Evolutionary conservation across 2,329 filamentous ascomycete species (phyloP), one percentile per base, ranked within the genome.

Genomic region (Colletotrichum eleusines): DNA sequence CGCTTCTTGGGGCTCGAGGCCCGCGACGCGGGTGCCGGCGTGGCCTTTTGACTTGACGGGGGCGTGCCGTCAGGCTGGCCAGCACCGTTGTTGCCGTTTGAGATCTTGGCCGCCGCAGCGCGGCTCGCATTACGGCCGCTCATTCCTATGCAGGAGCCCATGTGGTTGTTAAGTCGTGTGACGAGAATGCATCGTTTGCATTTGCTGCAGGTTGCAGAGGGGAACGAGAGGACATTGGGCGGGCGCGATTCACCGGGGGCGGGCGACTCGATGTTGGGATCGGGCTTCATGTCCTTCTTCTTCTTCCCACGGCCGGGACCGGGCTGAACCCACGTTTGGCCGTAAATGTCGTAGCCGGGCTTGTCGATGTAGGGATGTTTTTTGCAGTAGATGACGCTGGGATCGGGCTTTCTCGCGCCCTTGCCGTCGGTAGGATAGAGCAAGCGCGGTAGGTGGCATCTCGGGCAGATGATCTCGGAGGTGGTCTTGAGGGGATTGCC

Each of bases 261-360:
- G 16, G 84, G 80, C 23, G 83, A 84, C 71, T 87, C 86, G 74
- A 82, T 78, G 55, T 84, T 81, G 60, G 82, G 81, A 74, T 84
- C 81, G 80, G 84, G 89, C 83, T 88, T 90, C 83, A 90, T 90
- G 78, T 91, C 92, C 85, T 93, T 94, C 87, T 92, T 94, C 84
- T 92, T 93, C 83, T 92, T 93, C 71, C 92, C 92, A 71, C 91
- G 87, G 18, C 90, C 90, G 28, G 90, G 90, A 0, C 88, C 88
- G 28, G 91, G 91, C 23, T 90, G 90, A 18, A 93, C 90, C 87
- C 93, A 95, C 35, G 91, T 93, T 80, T 94, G 93, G 61, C 92
- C 92, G 80, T 94, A 94, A 74, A 95, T 93, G 80, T 95, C 92
- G 81, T 90, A 92, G 71, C 92, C 92, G 2, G 89, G 85, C 78